Conservation (phyloP, 2,329 filamentous ascomycete genomes). For the Raffaelea ambrosiae region DNA sequence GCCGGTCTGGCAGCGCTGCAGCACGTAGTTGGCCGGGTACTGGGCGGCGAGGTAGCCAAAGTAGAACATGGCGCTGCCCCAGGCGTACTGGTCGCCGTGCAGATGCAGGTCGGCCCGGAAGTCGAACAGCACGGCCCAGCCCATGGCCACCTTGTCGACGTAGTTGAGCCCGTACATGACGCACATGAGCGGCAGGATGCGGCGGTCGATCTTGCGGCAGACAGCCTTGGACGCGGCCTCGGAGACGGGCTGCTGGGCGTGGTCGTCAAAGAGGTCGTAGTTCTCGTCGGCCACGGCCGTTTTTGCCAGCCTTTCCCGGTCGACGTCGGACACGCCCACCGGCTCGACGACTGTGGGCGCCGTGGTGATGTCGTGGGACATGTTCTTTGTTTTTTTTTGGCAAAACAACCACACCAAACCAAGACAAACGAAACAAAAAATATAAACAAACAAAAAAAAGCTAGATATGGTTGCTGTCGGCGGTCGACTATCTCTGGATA, state of each 20-base stretch:
- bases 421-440: no score
- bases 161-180: conserved; percentile 16
- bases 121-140: conserved; percentile 17
- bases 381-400: background rate
- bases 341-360: no score
- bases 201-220: conserved; percentile 12
- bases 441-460: no score
- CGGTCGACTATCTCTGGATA: no score
- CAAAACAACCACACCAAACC: no score
- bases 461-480: no score
- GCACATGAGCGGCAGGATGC: conserved; percentile 16
- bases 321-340: no score
- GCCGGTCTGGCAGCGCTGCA: conserved; percentile 23
- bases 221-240: conserved; percentile 13
- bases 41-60: conserved; percentile 30
- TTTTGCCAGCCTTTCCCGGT: no score
- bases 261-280: conserved; percentile 16
- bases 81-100: conserved; percentile 45
- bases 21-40: conserved; percentile 21
- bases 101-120: conserved; percentile 15
- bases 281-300: conserved; percentile 14
- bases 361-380: background rate
- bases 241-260: conserved; percentile 8
- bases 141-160: conserved; percentile 16
- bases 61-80: conserved; percentile 44